Conservation (phyloP, 2,329 filamentous ascomycete genomes). For the Penicillium capsulatum region DNA sequence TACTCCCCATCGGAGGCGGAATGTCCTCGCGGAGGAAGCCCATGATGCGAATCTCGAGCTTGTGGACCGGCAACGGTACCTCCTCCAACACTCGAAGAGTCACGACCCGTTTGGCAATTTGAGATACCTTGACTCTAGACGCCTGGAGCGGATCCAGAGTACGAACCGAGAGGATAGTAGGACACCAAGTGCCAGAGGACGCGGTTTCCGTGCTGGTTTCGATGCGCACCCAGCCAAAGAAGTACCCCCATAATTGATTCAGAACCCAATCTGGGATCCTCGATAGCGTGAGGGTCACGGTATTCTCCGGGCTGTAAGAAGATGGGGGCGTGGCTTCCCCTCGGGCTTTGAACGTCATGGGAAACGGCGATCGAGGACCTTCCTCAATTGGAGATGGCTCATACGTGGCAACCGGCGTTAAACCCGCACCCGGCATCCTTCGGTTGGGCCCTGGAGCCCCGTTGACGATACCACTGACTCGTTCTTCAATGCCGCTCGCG, state of each 20-base stretch:
- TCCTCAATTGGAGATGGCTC: conserved; percentile 17
- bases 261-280: conserved; percentile 52
- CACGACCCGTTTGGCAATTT: conserved; percentile 50
- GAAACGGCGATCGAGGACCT: conserved; percentile 33
- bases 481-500: conserved; percentile 26
- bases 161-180: conserved; percentile 54
- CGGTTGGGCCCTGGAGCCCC: conserved; percentile 35
- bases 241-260: conserved; percentile 57
- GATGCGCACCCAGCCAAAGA: conserved; percentile 57
- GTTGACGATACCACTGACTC: conserved; percentile 31
- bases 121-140: conserved; percentile 45
- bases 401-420: conserved; percentile 1
- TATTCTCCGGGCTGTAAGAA: conserved; percentile 49
- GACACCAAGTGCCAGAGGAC: conserved; percentile 51
- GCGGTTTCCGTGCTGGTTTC: conserved; percentile 25
- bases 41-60: conserved; percentile 57
- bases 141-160: conserved; percentile 46
- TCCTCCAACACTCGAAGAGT: conserved; percentile 30
- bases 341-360: conserved; percentile 27
- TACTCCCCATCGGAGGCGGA: conserved; percentile 15
- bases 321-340: not conserved
- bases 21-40: conserved; percentile 51
- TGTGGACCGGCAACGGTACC: conserved; percentile 19
- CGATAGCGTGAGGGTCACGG: conserved; percentile 54
- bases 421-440: conserved; percentile 27